Conservation (phyloP, 176 grass and related monocot species). For the Paspalum vaginatum region DNA sequence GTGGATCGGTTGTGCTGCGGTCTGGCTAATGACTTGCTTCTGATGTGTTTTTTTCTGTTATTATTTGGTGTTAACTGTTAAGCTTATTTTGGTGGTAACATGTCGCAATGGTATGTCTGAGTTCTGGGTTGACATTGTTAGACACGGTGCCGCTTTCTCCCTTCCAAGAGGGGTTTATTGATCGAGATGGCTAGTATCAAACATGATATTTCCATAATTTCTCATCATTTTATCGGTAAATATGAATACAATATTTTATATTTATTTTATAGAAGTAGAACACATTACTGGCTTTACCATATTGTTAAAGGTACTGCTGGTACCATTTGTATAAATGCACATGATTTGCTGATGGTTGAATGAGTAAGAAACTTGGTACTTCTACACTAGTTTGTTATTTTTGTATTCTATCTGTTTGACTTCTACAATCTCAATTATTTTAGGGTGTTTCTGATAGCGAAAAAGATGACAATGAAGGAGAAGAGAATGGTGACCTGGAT, state of each 20-base stretch:
- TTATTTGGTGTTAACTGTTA: not conserved
- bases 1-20: not conserved
- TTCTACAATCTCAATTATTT: constrained; percentile 17
- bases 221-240: not conserved
- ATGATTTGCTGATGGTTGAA: not conserved
- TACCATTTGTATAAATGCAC: not conserved
- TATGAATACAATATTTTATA: not conserved
- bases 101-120: not conserved
- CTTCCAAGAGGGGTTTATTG: not conserved
- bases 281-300: not conserved
- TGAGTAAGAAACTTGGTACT: not conserved
- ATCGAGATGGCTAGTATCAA: not conserved
- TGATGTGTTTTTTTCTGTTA: not conserved
- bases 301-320: not conserved
- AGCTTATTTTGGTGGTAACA: not conserved
- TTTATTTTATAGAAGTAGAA: not conserved
- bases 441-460: constrained; percentile 63
- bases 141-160: not conserved
- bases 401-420: constrained; percentile 30
- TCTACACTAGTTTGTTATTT: constrained; percentile 13
- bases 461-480: constrained; percentile 53
- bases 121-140: not conserved
- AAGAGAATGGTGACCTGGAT: constrained; percentile 36
- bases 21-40: not conserved
- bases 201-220: not conserved